Base-by-base conservation (phyloP, 768 basidiomycete genomes). In the Collybia sordida region DNA sequence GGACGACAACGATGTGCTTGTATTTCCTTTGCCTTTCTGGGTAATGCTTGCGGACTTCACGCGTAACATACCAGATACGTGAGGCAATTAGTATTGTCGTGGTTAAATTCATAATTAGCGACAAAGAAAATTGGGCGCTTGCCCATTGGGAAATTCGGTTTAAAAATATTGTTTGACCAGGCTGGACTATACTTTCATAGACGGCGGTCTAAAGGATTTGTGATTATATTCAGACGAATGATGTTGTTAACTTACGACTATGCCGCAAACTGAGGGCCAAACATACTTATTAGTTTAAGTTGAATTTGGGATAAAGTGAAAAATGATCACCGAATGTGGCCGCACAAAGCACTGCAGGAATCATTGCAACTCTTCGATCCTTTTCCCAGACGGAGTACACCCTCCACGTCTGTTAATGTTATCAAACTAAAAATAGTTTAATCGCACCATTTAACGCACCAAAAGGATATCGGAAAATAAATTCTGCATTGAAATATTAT, bases 71-170 rank as follows among this genome's bases (percentile, higher is more conserved):
- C 70, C 68, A 70, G 15, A 67, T 63, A 2, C 70, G 58, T n/a
- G 60, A 37, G 3, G 65, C 62, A 52, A 71, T 69, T 31, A 71
- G 60, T 11, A 52, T 41, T 4, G 68, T 69, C 23, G 66, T 63
- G n/a, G 56, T 45, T 11, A 69, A 57, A 55, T 71, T 72, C 21
- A 66, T 71, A 0, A 60, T 55, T 19, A 70, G 62, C 2, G 69
- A 67, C 17, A 71, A 54, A 12, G 59, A 50, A 56, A 72, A 69
- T 17, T 70, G 50, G n/a, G 67, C 68, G 66, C 51, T 71, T 66
- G 67, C 69, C 69, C 7, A 59, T 49, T 38, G 59, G 55, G n/a
- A 69, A 59, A 6, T 59, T 50, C 28, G 53, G 50, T 9, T 58
- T 4, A 52, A 60, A 45, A 73, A 72, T n/a, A 70, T 69, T 39